A percentile compares a stretch with the other conserved stretches of the same genome.
These are phyloP conservation scores for Kodamaea fukazawae DNA, from an alignment of 805 yeast species.

Conservation along the genomic window DNA sequence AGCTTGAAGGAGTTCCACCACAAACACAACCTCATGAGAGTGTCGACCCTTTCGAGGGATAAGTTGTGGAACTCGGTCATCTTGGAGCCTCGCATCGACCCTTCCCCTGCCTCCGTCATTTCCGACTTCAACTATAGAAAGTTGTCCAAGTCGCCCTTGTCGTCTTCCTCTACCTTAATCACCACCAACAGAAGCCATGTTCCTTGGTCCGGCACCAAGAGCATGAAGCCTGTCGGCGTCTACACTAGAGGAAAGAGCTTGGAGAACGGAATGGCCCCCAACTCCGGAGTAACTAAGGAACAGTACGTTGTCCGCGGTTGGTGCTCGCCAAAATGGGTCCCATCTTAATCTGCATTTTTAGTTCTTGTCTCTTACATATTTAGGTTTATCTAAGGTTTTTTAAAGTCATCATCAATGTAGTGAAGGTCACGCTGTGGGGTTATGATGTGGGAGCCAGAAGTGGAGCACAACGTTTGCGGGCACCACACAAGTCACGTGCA, in stretches of 20 bases:
- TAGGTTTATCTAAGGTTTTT: too few species aligned
- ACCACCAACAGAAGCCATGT: conserved; percentile 8
- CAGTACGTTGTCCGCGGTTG: conserved; percentile 54
- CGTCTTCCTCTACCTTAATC: conserved; percentile 7
- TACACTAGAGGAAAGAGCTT: conserved; percentile 16
- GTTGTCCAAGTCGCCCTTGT: conserved; percentile 18
- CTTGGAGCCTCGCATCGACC: conserved; percentile 50
- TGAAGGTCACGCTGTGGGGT: too few species aligned
- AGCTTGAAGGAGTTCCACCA: conserved; percentile 26
- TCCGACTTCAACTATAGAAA: conserved; percentile 19
- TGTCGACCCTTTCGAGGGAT: conserved; percentile 45
- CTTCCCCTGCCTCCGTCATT: conserved; percentile 14
- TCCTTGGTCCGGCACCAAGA: conserved; percentile 11
- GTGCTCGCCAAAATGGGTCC: conserved; percentile 45
- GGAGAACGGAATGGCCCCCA: conserved; percentile 35
- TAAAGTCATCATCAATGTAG: too few species aligned
- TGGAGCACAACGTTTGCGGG: too few species aligned
- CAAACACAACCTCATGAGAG: conserved; percentile 23
- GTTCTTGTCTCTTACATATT: too few species aligned
- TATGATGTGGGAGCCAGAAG: too few species aligned
- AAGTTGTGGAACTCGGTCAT: conserved; percentile 54
- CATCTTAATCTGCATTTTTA: not conserved
- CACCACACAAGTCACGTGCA: not conserved
- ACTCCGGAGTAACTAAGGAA: conserved; percentile 34
- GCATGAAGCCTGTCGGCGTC: conserved; percentile 37